A percentile compares a stretch with the other conserved stretches of the same genome.
Evolutionary conservation across 805 yeast species (phyloP).

Genomic region (Hanseniaspora taiwanica): DNA sequence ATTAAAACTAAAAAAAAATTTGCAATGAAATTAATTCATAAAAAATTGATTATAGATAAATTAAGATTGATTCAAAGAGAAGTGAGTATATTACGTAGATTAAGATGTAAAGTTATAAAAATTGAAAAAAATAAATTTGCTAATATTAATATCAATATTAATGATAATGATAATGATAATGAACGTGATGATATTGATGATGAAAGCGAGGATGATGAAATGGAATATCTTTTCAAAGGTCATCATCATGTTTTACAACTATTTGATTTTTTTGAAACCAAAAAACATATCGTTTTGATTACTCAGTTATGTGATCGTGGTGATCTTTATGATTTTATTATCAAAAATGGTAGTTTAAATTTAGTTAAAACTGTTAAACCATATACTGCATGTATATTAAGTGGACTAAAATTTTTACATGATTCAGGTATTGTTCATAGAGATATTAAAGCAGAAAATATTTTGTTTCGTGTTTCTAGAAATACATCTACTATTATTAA

Average conservation of each 20-base stretch:
- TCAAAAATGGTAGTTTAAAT: constrained; percentile 31
- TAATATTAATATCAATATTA: constrained; percentile 1
- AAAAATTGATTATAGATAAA: constrained; percentile 17
- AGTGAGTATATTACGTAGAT: constrained; percentile 33
- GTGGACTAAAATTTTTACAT: constrained; percentile 48
- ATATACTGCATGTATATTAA: constrained; percentile 35
- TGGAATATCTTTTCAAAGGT: constrained; percentile 19
- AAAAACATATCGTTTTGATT: constrained; percentile 38
- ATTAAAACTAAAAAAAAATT: constrained; percentile 27
- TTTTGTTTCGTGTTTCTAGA: constrained; percentile 31
- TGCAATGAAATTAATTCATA: constrained; percentile 33
- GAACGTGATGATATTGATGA: neutral
- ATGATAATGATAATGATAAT: constrained; percentile 1
- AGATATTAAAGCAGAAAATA: constrained; percentile 61
- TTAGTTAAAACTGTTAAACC: constrained; percentile 35
- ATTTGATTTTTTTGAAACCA: constrained; percentile 60
- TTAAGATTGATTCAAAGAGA: constrained; percentile 41
- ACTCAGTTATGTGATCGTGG: constrained; percentile 60
- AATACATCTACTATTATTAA: constrained; percentile 5
- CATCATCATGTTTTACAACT: constrained; percentile 43
- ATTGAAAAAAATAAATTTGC: constrained; percentile 18
- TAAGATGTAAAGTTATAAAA: constrained; percentile 14
- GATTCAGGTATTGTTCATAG: constrained; percentile 50
- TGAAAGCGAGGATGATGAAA: neutral
- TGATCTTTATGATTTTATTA: constrained; percentile 51